Conservation (phyloP, 2,329 filamentous ascomycete genomes). For the Fusarium mexicanum region DNA sequence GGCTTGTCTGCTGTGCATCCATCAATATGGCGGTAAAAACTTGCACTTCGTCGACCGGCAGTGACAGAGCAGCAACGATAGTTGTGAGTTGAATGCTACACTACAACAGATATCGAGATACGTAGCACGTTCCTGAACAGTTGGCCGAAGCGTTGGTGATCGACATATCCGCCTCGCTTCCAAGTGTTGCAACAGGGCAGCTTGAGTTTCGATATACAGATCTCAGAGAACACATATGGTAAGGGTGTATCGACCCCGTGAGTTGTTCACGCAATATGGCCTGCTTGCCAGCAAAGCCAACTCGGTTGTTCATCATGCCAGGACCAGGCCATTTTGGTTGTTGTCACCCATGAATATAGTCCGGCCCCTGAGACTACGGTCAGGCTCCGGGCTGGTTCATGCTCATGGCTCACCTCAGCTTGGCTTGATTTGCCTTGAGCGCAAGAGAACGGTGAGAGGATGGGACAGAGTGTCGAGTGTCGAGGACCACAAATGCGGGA, state of each 20-base stretch:
- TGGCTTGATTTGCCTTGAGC: constrained; percentile 10
- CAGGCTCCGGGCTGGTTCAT: constrained; percentile 15
- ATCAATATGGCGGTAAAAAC: constrained; percentile 13
- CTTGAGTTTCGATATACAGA: constrained; percentile 3
- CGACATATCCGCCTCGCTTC: constrained; percentile 33
- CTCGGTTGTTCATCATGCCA: constrained; percentile 5
- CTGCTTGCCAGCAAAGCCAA: constrained; percentile 17
- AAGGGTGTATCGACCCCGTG: constrained; percentile 13
- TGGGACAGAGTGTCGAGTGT: constrained; percentile 38
- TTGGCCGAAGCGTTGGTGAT: constrained; percentile 36
- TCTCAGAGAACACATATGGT: neutral
- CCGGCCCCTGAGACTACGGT: constrained; percentile 17
- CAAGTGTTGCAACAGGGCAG: constrained; percentile 13
- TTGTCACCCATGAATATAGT: constrained; percentile 18
- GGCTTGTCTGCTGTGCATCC: neutral
- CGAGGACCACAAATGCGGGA: constrained; percentile 35
- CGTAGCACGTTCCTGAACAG: constrained; percentile 21
- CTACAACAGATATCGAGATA: constrained; percentile 5
- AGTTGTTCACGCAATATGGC: constrained; percentile 12
- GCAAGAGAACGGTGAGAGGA: constrained; percentile 39
- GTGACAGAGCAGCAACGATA: neutral
- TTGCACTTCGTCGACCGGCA: neutral
- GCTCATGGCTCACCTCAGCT: constrained; percentile 23
- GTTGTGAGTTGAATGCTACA: neutral
- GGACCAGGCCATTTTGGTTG: constrained; percentile 23